Conservation (phyloP, 208 protist genomes). For the Eutreptiella sp. region DNA sequence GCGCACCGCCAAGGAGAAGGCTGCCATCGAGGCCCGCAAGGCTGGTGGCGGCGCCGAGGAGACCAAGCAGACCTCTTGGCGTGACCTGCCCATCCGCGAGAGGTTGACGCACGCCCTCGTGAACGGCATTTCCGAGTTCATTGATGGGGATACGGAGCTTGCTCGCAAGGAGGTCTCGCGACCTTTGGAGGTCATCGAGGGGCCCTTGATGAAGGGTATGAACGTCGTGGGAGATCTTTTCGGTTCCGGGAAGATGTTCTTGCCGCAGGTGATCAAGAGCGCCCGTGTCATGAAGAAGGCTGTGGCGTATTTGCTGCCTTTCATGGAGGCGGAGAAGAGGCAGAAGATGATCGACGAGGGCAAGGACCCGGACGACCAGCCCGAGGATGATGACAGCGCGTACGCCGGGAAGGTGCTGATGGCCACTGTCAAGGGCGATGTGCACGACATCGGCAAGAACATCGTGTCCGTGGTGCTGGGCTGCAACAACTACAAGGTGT, state of each 20-base stretch:
- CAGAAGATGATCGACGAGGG: slow-evolving; percentile 2
- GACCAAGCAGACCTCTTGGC: slow-evolving; percentile 70
- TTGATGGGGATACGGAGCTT: slow-evolving; percentile 85
- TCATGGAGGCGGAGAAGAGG: slow-evolving; percentile 82
- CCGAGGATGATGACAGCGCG: slow-evolving; percentile 32
- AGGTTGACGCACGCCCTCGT: slow-evolving; percentile 81
- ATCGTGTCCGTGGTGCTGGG: slow-evolving; percentile 92
- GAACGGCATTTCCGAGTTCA: slow-evolving; percentile 89
- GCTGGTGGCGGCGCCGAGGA: slow-evolving; percentile 30
- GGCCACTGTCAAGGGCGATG: slow-evolving; percentile 94
- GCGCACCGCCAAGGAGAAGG: slow-evolving; percentile 62
- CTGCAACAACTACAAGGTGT: slow-evolving; percentile 92
- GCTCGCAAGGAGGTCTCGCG: slow-evolving; percentile 53
- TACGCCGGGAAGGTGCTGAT: slow-evolving; percentile 63
- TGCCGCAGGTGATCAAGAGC: slow-evolving; percentile 92
- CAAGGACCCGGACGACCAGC: neutral
- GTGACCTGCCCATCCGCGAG: slow-evolving; percentile 61
- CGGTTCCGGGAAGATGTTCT: slow-evolving; percentile 93
- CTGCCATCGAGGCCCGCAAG: slow-evolving; percentile 45
- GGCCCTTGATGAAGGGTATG: slow-evolving; percentile 92
- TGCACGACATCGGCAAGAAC: slow-evolving; percentile 97
- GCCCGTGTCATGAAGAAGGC: slow-evolving; percentile 94
- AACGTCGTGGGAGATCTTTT: slow-evolving; percentile 89
- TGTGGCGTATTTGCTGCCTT: slow-evolving; percentile 89
- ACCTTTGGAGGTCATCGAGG: slow-evolving; percentile 81